Conservation (phyloP, 148 eudicot genomes). For the Camellia lanceoleosa region DNA sequence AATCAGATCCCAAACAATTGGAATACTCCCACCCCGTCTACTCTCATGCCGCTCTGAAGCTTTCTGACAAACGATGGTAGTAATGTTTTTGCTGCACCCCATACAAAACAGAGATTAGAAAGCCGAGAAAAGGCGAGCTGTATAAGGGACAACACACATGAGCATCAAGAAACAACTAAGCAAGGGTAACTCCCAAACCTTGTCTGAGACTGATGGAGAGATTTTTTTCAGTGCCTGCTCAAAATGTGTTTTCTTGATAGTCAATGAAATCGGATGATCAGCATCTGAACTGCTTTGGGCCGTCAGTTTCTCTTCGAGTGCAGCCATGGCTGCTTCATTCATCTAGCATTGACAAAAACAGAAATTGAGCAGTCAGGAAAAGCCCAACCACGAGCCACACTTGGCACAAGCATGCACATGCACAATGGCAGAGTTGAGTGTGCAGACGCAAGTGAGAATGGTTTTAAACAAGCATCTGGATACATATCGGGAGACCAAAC, state of each 20-base stretch:
- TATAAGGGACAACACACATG: background rate
- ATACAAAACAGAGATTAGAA: conserved; percentile 9
- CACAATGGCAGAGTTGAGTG: too few species aligned
- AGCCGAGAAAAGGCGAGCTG: background rate
- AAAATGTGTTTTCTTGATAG: conserved; percentile 41
- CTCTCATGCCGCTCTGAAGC: conserved; percentile 26
- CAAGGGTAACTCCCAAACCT: conserved; percentile 26
- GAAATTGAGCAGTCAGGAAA: background rate
- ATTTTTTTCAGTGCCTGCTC: conserved; percentile 36
- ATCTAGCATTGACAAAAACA: conserved; percentile 32
- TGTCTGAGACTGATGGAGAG: conserved; percentile 48
- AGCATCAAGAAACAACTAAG: background rate
- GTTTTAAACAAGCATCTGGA: too few species aligned
- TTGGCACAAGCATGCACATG: background rate
- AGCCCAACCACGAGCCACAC: background rate
- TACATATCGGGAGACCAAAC: too few species aligned
- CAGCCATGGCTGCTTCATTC: conserved; percentile 79
- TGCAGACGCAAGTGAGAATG: too few species aligned
- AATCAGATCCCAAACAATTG: too few species aligned
- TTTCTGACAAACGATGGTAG: conserved; percentile 29
- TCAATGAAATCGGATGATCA: background rate
- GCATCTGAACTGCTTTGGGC: conserved; percentile 18
- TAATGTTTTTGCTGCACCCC: conserved; percentile 39
- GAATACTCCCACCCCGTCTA: too few species aligned
- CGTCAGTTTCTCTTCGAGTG: conserved; percentile 52